Base-by-base conservation (phyloP, 176 grass and related monocot species). In the Lolium perenne region DNA sequence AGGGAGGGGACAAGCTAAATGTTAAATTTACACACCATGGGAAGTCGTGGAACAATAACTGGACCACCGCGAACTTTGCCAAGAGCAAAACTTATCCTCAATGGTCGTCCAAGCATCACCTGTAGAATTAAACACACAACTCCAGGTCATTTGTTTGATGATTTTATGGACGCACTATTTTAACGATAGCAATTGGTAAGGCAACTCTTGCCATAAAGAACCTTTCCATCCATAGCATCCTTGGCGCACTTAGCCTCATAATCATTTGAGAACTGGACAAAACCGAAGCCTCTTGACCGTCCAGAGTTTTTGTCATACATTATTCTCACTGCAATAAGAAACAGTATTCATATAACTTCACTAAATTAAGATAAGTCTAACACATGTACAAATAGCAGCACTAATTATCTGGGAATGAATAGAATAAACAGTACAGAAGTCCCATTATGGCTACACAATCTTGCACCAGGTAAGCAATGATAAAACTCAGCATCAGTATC, bases 251-350 rank as follows among this genome's bases (percentile, higher is more conserved):
- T 95, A 70, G 93, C 95, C 80, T 93, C 95, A 74, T 87, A 68
- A 64, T 93, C 89, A 80, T 87, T 89, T 80, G 89, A 86, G 89
- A 98, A 93, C 43, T 91, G 85, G 61, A 98, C 86, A 90, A 95
- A 98, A 59, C 95, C 95, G 72, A 98, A 98, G 38, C 93, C 91
- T 88, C 95, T 98, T 87, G 95, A 93, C 55, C 93, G 88, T 89
- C 95, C 95, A 35, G 93, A 95, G 84, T 89, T 95, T 89, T 92
- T 98, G 79, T 95, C 93, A 85, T 95, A 93, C 83, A 98, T 78
- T 87, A 95, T 92, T 74, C 79, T 94, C 75, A 95, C 96, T 95
- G 84, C 78, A 86, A 76, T n/a, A 82, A 71, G 16, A 76, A 88
- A 85, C 35, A 74, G 35, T 71, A 50, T 26, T 35, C 32, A 88